Conservation (phyloP, 768 basidiomycete genomes). For the Russula compacta region DNA sequence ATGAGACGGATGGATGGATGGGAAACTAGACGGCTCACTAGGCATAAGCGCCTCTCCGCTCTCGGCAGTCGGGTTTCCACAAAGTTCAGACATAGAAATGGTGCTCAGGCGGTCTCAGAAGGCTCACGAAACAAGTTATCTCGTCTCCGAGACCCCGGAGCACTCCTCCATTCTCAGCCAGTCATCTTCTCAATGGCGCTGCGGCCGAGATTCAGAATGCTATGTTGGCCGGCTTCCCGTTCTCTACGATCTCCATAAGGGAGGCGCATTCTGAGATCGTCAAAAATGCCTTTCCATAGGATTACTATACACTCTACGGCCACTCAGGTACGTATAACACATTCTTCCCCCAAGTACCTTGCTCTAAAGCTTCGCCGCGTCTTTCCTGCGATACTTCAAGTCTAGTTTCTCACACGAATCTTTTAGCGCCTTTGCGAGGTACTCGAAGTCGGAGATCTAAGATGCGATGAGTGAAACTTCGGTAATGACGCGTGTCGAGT, state of each 20-base stretch:
- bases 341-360: not conserved
- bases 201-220: no score
- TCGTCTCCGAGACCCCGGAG: not conserved
- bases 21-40: constrained; percentile 35
- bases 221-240: no score
- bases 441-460: constrained; percentile 26
- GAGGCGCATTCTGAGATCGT: no score
- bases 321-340: not conserved
- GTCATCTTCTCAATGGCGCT: no score
- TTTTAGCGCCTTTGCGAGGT: constrained; percentile 21
- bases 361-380: not conserved
- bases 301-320: not conserved
- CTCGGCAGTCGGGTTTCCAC: constrained; percentile 55
- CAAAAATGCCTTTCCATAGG: no score
- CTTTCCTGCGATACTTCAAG: not conserved
- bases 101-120: not conserved
- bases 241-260: no score
- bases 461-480: not conserved
- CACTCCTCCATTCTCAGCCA: no score
- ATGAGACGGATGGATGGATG: not conserved
- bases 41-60: constrained; percentile 52
- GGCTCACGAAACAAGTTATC: no score
- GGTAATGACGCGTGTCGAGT: not conserved
- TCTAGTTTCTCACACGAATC: constrained; percentile 21
- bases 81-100: constrained; percentile 26